Evolutionary conservation across 2,329 filamentous ascomycete genomes (phyloP), one percentile per base, ranked within the genome.

Genomic region (Dactylella cylindrospora): DNA sequence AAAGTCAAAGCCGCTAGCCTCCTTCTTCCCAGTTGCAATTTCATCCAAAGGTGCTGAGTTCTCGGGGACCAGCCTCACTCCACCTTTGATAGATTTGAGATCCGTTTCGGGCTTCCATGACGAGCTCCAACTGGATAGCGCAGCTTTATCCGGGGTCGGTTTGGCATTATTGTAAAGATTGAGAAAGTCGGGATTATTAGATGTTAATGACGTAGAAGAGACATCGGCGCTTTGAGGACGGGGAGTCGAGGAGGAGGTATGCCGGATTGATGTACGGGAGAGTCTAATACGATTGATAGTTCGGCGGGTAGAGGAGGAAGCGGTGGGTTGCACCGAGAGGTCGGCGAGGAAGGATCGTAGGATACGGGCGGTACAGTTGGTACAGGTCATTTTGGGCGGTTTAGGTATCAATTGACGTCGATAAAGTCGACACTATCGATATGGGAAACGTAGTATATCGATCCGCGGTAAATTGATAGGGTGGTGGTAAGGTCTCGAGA

Each of bases 31-130:
- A n/a, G n/a, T 41, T 41, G 6, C 22, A n/a, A 12, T 45, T 53
- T 26, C 10, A 28, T 7, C 9, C 15, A 7, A n/a, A 8, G 19
- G 10, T n/a, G n/a, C n/a, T 10, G 38, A 13, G 8, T 20, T 10
- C 6, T 47, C 51, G 1, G 35, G 26, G 26, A 55, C 15, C 8
- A 43, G 20, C 3, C 45, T 45, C 13, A 35, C 39, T 19, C 41
- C 20, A 31, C 43, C 35, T 6, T 49, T 28, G 41, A 61, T 49
- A 6, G 47, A 23, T 5, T 40, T 52, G 12, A 53, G 26, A 31
- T 61, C 55, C 15, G 47, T 53, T 33, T 61, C 55, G 7, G 55
- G 36, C 20, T 61, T 61, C 55, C 55, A 61, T 1, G 46, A 35
- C 9, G 15, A 26, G 36, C 46, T n/a, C 55, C 55, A 61, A 3